A percentile compares a stretch with the other conserved stretches of the same genome.
Conservation (phyloP, 169 alveolate species). For the Neospora caninum region DNA sequence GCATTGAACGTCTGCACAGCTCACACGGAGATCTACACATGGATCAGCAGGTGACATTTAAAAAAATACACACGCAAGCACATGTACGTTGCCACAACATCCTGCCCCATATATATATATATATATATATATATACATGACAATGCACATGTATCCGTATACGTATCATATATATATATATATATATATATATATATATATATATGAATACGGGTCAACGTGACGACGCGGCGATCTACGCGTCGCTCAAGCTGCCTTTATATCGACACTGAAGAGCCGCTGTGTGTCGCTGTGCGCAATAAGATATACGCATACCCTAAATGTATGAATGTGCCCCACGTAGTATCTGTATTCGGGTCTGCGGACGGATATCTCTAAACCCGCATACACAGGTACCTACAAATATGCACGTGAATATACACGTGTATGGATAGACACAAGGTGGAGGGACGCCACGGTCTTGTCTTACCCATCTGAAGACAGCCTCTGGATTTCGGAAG, state of each 20-base stretch:
- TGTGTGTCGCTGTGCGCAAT: too few species aligned
- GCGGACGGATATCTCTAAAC: background rate
- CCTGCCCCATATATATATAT: too few species aligned
- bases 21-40: too few species aligned
- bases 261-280: background rate
- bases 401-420: background rate
- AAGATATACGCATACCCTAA: background rate
- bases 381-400: background rate
- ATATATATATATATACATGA: conserved; percentile 60
- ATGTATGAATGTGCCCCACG: background rate
- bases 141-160: conserved; percentile 55
- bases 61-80: too few species aligned
- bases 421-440: background rate
- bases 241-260: background rate
- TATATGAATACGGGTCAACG: background rate
- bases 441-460: background rate
- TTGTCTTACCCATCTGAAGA: conserved; percentile 71
- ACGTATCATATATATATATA: background rate
- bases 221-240: background rate
- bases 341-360: background rate
- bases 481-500: conserved; percentile 88
- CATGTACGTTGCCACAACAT: too few species aligned
- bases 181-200: background rate
- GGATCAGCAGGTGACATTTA: too few species aligned
- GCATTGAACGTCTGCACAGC: too few species aligned